These are phyloP conservation scores for Ceriops zippeliana DNA, from an alignment of 345 rosid genomes.

Conservation along the genomic window DNA sequence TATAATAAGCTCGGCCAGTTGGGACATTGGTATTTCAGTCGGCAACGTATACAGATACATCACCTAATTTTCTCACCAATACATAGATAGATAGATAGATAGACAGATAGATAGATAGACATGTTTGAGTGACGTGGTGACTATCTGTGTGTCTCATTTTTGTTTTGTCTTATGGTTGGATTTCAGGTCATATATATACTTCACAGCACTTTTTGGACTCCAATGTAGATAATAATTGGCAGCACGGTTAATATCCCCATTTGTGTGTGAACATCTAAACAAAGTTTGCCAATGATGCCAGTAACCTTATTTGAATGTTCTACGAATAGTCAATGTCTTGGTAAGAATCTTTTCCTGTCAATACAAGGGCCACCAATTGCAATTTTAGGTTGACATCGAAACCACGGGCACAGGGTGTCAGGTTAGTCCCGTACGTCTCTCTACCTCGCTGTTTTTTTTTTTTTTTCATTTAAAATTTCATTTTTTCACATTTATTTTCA, in stretches of 20 bases:
- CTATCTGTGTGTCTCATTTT: constrained; percentile 3
- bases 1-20: too few species aligned
- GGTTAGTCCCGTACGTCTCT: constrained; percentile 11
- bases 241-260: constrained; percentile 5
- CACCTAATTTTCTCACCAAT: too few species aligned
- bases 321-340: constrained; percentile 43
- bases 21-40: too few species aligned
- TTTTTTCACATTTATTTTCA: background rate
- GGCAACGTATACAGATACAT: too few species aligned
- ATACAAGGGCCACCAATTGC: constrained; percentile 35
- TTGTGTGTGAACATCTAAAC: constrained; percentile 7
- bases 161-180: constrained; percentile 16
- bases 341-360: constrained; percentile 41
- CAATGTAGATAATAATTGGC: background rate
- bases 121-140: constrained; percentile 1
- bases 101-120: too few species aligned
- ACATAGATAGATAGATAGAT: too few species aligned
- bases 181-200: background rate
- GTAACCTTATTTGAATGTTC: constrained; percentile 25
- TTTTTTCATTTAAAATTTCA: background rate
- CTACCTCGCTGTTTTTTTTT: background rate
- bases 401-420: constrained; percentile 24
- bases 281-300: constrained; percentile 16
- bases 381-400: constrained; percentile 34
- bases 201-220: background rate